These are phyloP conservation scores for Phytophthora rubi DNA, from an alignment of 352 stramenopile genomes.

Conservation along the genomic window DNA sequence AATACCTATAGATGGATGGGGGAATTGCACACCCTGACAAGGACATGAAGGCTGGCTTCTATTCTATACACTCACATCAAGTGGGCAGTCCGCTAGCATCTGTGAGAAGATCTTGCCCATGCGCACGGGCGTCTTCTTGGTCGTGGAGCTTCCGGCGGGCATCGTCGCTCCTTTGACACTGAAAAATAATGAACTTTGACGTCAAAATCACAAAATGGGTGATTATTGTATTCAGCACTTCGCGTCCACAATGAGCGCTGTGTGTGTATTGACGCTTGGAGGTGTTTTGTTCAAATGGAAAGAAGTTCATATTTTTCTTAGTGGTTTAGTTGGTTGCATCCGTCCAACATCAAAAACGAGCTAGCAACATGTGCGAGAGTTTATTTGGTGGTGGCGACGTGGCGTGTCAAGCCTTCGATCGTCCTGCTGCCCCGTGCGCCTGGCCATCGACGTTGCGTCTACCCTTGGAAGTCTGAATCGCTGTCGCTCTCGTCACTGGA, in stretches of 20 bases:
- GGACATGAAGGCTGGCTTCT: neutral
- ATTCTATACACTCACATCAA: constrained; percentile 45
- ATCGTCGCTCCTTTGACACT: constrained; percentile 9
- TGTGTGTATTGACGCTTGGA: neutral
- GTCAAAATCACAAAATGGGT: constrained; percentile 17
- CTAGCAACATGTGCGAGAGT: neutral
- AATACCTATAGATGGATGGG: neutral
- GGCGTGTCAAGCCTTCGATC: constrained; percentile 33
- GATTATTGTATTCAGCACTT: neutral
- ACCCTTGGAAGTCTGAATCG: constrained; percentile 42
- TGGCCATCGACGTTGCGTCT: neutral
- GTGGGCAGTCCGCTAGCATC: constrained; percentile 70
- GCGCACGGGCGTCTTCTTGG: constrained; percentile 49
- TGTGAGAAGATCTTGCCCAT: constrained; percentile 75
- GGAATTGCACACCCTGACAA: neutral
- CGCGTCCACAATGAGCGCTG: neutral
- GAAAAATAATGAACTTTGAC: constrained; percentile 10
- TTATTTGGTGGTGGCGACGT: constrained; percentile 6
- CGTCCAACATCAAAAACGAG: constrained; percentile 21
- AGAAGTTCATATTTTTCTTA: constrained; percentile 23
- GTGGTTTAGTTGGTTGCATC: constrained; percentile 7
- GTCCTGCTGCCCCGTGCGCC: constrained; percentile 22
- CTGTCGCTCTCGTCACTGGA: constrained; percentile 42
- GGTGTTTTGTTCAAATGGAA: constrained; percentile 9
- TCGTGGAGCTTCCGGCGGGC: constrained; percentile 22